These are phyloP conservation scores for Colletotrichum trifolii DNA, from an alignment of 2,329 filamentous ascomycete species.

Conservation along the genomic window DNA sequence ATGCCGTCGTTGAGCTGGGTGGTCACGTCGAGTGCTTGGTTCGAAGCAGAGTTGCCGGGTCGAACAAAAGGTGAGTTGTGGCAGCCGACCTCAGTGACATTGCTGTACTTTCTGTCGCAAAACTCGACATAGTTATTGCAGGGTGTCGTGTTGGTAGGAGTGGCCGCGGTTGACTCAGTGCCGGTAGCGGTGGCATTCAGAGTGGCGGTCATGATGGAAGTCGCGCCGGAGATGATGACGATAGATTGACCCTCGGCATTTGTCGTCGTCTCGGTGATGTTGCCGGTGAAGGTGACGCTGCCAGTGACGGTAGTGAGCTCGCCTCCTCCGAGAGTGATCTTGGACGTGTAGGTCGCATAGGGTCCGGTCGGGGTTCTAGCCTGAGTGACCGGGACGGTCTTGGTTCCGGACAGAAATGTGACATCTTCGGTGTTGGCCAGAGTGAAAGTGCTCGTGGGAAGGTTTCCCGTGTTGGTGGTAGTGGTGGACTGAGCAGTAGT, in stretches of 20 bases:
- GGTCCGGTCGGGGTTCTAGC: conserved; percentile 54
- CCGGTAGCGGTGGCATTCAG: conserved; percentile 52
- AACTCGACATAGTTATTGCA: conserved; percentile 86
- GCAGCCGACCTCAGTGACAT: conserved; percentile 80
- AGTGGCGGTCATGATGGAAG: conserved; percentile 54
- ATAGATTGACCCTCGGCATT: conserved; percentile 47
- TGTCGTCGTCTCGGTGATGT: conserved; percentile 42
- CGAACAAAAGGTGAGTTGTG: conserved; percentile 86
- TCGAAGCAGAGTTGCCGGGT: conserved; percentile 77
- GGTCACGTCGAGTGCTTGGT: conserved; percentile 76
- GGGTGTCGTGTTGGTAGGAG: conserved; percentile 76
- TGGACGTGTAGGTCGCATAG: conserved; percentile 57
- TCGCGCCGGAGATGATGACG: conserved; percentile 59
- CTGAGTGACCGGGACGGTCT: conserved; percentile 43
- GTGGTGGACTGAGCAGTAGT: conserved; percentile 13
- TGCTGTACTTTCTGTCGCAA: conserved; percentile 80
- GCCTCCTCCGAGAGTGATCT: conserved; percentile 52
- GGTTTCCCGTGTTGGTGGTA: background rate
- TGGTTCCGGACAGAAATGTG: conserved; percentile 33
- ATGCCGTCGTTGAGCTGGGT: conserved; percentile 83
- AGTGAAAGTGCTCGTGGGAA: conserved; percentile 18
- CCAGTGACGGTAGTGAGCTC: conserved; percentile 42
- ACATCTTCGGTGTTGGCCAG: conserved; percentile 34
- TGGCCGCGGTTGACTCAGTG: conserved; percentile 52
- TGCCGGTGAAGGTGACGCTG: conserved; percentile 47